phyloP scores from a whole-genome alignment of 2,329 filamentous ascomycete genomes.

The Podosphaera fusca region DNA sequence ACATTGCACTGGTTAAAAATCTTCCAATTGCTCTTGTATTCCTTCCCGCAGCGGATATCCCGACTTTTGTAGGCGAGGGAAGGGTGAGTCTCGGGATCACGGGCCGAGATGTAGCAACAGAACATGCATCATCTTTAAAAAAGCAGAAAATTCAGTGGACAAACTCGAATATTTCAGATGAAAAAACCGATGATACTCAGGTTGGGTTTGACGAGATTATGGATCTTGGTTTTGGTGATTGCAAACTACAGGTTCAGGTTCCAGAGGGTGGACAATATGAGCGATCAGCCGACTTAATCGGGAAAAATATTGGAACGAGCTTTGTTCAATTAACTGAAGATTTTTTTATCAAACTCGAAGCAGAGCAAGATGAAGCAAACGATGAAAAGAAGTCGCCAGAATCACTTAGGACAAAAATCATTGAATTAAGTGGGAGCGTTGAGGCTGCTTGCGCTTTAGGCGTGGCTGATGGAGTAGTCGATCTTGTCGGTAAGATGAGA shows the following conservation, averaged over 20 bases:
- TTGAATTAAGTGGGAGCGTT: conserved; percentile 87
- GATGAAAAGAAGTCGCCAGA: conserved; percentile 22
- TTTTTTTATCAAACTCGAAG: conserved; percentile 66
- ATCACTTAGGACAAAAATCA: conserved; percentile 56
- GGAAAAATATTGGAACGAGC: conserved; percentile 85
- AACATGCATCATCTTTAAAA: conserved; percentile 51
- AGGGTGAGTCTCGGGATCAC: conserved; percentile 88
- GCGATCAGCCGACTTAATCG: conserved; percentile 55
- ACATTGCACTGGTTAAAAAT: conserved; percentile 96
- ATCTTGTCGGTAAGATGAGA: conserved; percentile 60
- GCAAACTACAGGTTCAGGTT: conserved; percentile 91
- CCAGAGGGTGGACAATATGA: conserved; percentile 58
- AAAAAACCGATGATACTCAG: conserved; percentile 19
- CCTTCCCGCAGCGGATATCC: conserved; percentile 89
- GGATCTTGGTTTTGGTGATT: conserved; percentile 74
- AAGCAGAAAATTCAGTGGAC: conserved; percentile 24
- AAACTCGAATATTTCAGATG: conserved; percentile 23
- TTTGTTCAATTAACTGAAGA: conserved; percentile 66
- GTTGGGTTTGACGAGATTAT: conserved; percentile 54
- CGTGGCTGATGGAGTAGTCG: conserved; percentile 90
- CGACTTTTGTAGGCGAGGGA: conserved; percentile 89
- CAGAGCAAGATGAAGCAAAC: conserved; percentile 18
- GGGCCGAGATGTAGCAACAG: conserved; percentile 73
- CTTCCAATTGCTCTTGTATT: conserved; percentile 87
- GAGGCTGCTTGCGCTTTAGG: conserved; percentile 90